Evolutionary conservation across 2,329 filamentous ascomycete genomes (phyloP).

Genomic region (Colletotrichum graminicola): DNA sequence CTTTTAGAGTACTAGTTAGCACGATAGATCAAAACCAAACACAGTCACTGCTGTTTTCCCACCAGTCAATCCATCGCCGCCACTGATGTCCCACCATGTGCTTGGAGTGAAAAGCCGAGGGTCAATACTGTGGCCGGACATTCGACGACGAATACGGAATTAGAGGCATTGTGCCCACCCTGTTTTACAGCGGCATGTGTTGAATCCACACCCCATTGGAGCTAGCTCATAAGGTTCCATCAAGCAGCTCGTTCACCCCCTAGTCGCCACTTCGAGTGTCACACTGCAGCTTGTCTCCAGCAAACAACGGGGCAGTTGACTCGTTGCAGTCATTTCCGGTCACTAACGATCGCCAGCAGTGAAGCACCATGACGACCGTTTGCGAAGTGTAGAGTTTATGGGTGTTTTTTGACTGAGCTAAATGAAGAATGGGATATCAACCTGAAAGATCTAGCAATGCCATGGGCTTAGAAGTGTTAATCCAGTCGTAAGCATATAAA

Average conservation of each 20-base stretch:
- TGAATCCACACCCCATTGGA: constrained; percentile 6
- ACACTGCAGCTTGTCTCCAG: constrained; percentile 15
- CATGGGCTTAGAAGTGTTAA: too few relatives aligned
- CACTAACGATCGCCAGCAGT: too few relatives aligned
- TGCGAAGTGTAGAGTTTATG: too few relatives aligned
- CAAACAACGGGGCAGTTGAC: too few relatives aligned
- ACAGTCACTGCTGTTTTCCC: neutral
- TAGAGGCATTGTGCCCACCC: constrained; percentile 11
- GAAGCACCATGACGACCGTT: too few relatives aligned
- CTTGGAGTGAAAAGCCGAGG: constrained; percentile 24
- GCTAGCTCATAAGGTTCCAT: constrained; percentile 1
- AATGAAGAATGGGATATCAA: too few relatives aligned
- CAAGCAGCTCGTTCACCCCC: neutral
- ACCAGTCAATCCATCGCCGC: neutral
- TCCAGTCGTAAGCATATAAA: too few relatives aligned
- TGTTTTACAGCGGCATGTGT: constrained; percentile 7
- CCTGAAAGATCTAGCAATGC: too few relatives aligned
- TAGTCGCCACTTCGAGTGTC: constrained; percentile 19
- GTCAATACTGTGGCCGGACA: constrained; percentile 30
- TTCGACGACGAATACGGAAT: constrained; percentile 15
- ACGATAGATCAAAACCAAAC: too few relatives aligned
- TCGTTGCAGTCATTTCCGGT: too few relatives aligned
- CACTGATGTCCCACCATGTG: constrained; percentile 1
- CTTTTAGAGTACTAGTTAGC: too few relatives aligned
- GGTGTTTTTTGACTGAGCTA: too few relatives aligned